Evolutionary conservation across 106 monocot genomes (phyloP).

Genomic region (Dendrobium chrysotoxum): DNA sequence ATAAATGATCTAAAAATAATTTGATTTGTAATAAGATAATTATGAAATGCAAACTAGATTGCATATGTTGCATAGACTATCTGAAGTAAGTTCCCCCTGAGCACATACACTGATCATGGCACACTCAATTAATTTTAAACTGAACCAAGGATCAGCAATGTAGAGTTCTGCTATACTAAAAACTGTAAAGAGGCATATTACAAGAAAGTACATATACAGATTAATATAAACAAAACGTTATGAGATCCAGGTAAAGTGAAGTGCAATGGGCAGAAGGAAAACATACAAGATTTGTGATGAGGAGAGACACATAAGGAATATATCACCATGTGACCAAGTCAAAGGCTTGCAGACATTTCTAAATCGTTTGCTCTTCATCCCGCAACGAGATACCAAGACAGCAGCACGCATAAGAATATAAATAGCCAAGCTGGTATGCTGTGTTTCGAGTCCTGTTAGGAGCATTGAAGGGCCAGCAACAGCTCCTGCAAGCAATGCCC

Average conservation of each 20-base stretch:
- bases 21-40: too few relatives aligned
- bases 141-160: not conserved
- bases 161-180: not conserved
- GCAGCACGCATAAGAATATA: conserved; percentile 90
- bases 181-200: not conserved
- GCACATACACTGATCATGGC: not conserved
- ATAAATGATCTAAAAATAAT: too few relatives aligned
- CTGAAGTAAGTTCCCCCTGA: not conserved
- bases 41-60: too few relatives aligned
- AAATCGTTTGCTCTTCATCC: conserved; percentile 87
- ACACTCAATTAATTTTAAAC: not conserved
- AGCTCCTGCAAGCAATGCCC: conserved; percentile 76
- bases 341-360: conserved; percentile 81
- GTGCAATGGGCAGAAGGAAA: conserved; percentile 11
- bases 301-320: conserved; percentile 93
- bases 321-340: conserved; percentile 86
- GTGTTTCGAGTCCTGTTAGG: conserved; percentile 66
- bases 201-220: not conserved
- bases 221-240: conserved; percentile 3
- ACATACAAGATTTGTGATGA: conserved; percentile 95
- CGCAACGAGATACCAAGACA: conserved; percentile 87
- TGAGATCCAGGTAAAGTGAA: not conserved
- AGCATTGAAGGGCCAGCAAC: conserved; percentile 95
- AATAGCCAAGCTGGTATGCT: conserved; percentile 82
- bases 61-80: not conserved